Percentiles rank a stretch among this genome's conserved stretches.
Conservation (phyloP, 1,284 basidiomycete species). For the Irpex lacteus region DNA sequence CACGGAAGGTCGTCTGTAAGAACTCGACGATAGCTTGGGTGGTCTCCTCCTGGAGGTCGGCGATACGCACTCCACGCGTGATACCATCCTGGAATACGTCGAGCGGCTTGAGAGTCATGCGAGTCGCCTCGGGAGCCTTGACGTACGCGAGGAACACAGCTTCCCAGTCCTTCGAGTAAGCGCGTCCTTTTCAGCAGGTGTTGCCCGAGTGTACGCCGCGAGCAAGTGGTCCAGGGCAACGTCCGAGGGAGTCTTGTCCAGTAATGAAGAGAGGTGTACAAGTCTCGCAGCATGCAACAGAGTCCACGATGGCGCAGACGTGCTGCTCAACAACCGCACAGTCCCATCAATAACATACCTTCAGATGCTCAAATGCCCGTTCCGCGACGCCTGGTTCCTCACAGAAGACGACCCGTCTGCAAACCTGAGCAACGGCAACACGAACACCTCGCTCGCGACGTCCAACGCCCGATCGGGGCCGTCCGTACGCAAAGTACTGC, state of each 20-base stretch:
- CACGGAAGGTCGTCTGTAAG: background rate
- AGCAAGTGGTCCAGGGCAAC: background rate
- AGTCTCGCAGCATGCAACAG: background rate
- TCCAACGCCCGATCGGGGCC: constrained; percentile 15
- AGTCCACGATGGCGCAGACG: background rate
- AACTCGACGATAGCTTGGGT: background rate
- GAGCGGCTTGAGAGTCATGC: background rate
- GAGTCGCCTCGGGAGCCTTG: background rate
- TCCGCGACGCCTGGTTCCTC: background rate
- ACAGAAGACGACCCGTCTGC: background rate
- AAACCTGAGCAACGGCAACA: background rate
- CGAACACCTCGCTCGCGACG: constrained; percentile 7
- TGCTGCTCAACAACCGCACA: background rate
- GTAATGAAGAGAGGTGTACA: background rate
- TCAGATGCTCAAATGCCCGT: background rate
- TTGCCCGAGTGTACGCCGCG: background rate
- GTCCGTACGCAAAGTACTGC: constrained; percentile 17
- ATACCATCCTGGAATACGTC: background rate
- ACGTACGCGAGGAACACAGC: background rate
- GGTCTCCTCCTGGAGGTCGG: background rate
- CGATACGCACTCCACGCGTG: background rate
- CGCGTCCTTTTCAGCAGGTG: constrained; percentile 2
- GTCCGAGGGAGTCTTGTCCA: background rate
- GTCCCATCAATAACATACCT: background rate
- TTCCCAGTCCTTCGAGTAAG: background rate